Base-by-base conservation (phyloP, 2,329 filamentous ascomycete genomes). In the Corinectria fuckeliana region DNA sequence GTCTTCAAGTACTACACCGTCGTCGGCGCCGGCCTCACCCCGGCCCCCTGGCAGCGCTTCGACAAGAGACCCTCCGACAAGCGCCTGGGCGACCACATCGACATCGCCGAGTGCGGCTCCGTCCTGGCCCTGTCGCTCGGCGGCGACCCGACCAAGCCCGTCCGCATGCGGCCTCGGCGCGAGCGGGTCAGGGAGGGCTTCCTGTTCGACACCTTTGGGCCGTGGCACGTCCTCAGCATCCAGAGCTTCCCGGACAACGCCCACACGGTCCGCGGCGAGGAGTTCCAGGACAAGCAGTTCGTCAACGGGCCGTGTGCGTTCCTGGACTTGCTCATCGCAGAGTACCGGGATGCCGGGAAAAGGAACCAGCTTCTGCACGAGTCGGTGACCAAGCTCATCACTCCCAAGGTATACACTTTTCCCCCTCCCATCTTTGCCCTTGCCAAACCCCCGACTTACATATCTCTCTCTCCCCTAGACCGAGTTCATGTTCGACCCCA, bases 1-100 rank as follows among this genome's bases (percentile, higher is more conserved):
- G 83, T 80, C 39, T 88, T 89, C 70, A 87, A 88, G 64, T 89
- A 88, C 69, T 88, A 87, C 67, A 88, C 86, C 5, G 78, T 88
- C 6, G 80, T 88, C 11, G 82, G 81, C 2, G 78, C 83, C 4
- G 81, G 80, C 4, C 80, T 85, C 38, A 77, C 79, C 28, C 86
- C 87, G 0, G 83, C 86, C 66, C 77, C 82, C 5, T 89, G 86
- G 85, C 87, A 89, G 67, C 75, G 78, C 18, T 81, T 82, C 34
- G 85, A 88, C 63, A 78, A 77, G 41, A 72, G 77, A n/a, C 72
- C 78, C 0, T 66, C 73, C 30, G 71, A 79, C 66, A 71, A 74
- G 52, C 67, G 75, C 18, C 62, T 75, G 14, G 69, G 76, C 56
- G 72, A 83, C 52, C 85, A 88, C 69, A 82, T 88, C 23, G 82